phyloP scores from a whole-genome alignment of 2,329 filamentous ascomycete species.

The Bertia moriformis region DNA sequence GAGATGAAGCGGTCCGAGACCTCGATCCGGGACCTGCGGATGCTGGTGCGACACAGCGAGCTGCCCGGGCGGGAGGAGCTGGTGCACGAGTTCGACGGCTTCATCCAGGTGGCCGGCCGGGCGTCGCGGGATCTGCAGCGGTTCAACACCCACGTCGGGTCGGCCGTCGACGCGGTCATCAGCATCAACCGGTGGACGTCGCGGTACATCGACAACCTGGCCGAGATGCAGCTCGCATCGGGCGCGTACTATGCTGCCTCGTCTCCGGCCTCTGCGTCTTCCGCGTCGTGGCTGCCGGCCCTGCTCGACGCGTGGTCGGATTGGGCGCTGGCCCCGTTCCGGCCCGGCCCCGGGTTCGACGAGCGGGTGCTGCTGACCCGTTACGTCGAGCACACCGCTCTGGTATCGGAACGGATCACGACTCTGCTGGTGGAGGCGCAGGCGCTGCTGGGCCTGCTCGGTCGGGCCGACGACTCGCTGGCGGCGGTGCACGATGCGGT shows the following conservation, averaged over 20 bases:
- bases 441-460: conserved; percentile 48
- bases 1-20: conserved; percentile 69
- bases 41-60: conserved; percentile 55
- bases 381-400: conserved; percentile 58
- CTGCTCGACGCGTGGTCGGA: conserved; percentile 15
- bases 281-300: conserved; percentile 17
- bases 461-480: conserved; percentile 55
- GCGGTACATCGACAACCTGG: conserved; percentile 50
- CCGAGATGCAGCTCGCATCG: conserved; percentile 20
- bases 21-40: conserved; percentile 60
- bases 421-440: conserved; percentile 57
- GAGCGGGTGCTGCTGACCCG: conserved; percentile 54
- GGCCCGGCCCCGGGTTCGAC: conserved; percentile 38
- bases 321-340: conserved; percentile 46
- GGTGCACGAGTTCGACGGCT: conserved; percentile 61
- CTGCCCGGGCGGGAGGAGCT: conserved; percentile 57
- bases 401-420: conserved; percentile 56
- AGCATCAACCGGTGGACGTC: conserved; percentile 65
- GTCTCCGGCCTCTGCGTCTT: conserved; percentile 6
- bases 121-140: conserved; percentile 53
- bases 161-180: conserved; percentile 61
- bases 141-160: conserved; percentile 65
- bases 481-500: conserved; percentile 57
- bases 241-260: conserved; percentile 11
- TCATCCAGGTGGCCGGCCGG: conserved; percentile 53